Evolutionary conservation across 345 rosid genomes (phyloP).

Genomic region (Arabidopsis suecica): DNA sequence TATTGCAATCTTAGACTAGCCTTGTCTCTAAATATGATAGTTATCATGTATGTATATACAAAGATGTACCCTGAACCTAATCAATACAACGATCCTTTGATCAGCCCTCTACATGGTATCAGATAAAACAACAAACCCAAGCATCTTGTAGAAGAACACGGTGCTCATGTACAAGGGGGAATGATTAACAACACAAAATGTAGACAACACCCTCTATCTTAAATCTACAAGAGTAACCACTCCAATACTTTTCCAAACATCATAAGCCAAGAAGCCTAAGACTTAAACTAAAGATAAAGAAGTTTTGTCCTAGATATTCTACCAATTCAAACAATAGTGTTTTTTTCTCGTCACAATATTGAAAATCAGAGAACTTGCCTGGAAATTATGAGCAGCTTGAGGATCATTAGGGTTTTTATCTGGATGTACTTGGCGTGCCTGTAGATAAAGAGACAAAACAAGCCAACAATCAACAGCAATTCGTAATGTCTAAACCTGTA

Average conservation of each 20-base stretch:
- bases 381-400: slow-evolving; percentile 91
- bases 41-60: background rate
- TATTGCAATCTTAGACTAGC: background rate
- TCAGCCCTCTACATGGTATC: background rate
- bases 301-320: background rate
- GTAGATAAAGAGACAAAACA: slow-evolving; percentile 35
- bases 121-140: slow-evolving; percentile 5
- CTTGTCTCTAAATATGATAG: background rate
- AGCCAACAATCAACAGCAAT: slow-evolving; percentile 18
- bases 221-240: slow-evolving; percentile 10
- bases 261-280: slow-evolving; percentile 13
- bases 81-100: background rate
- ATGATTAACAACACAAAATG: background rate
- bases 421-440: slow-evolving; percentile 99
- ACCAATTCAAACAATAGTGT: background rate
- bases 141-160: slow-evolving; percentile 18
- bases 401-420: slow-evolving; percentile 98
- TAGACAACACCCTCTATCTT: slow-evolving; percentile 2
- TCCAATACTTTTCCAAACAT: slow-evolving; percentile 2
- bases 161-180: slow-evolving; percentile 10
- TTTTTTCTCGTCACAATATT: background rate
- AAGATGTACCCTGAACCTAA: background rate
- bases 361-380: slow-evolving; percentile 52
- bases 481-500: background rate
- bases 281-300: background rate